These are phyloP conservation scores for Umbellularia californica DNA, from an alignment of 164 flowering plant genomes.

Conservation along the genomic window DNA sequence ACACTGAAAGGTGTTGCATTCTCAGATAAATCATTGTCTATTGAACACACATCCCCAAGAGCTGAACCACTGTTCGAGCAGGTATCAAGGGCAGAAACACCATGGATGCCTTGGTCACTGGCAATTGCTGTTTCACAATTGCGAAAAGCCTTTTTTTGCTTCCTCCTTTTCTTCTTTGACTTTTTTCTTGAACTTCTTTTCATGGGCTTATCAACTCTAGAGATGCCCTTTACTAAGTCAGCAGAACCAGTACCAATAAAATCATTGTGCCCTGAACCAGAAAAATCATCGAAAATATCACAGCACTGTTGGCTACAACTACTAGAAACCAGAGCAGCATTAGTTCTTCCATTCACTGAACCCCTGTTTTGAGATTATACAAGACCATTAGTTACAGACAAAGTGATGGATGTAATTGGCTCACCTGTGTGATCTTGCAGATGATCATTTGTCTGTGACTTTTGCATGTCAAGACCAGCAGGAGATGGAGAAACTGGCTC, in stretches of 20 bases:
- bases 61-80: not conserved
- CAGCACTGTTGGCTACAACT: constrained; percentile 15
- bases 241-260: constrained; percentile 20
- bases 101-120: not conserved
- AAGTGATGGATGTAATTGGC: constrained; percentile 5
- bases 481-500: constrained; percentile 17
- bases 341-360: constrained; percentile 14
- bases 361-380: constrained; percentile 17
- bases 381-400: constrained; percentile 19
- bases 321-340: constrained; percentile 16
- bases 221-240: constrained; percentile 13
- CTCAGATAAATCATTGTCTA: not conserved
- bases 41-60: not conserved
- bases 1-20: not conserved
- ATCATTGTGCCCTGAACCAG: constrained; percentile 17
- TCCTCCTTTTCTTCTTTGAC: constrained; percentile 39
- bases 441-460: constrained; percentile 7
- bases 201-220: constrained; percentile 18
- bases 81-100: not conserved
- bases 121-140: constrained; percentile 5
- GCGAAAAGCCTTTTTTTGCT: constrained; percentile 22
- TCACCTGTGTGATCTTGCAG: constrained; percentile 17
- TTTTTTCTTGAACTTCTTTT: constrained; percentile 34
- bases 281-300: constrained; percentile 12
- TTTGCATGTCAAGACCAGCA: constrained; percentile 16